Base-by-base conservation (phyloP, 345 rosid genomes). In the Citrus reticulata region DNA sequence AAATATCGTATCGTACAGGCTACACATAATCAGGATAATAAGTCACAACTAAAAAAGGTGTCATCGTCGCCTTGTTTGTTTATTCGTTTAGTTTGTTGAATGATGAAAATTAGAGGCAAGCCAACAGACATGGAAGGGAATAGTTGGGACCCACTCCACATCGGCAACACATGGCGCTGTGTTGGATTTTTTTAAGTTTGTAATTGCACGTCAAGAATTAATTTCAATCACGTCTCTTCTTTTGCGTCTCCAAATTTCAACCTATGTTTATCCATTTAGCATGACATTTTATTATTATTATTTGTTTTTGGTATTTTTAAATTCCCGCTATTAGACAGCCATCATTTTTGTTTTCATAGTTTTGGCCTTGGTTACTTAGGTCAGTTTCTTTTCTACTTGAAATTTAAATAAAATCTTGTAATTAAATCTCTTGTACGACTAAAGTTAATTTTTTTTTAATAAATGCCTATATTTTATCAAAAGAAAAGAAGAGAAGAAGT, bases 121-220 rank as follows among this genome's bases (percentile, higher is more conserved):
- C 78, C 51, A 76, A 72, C 66, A 5, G 59, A 40, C 60, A 67
- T 17, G 68, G 65, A 46, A 60, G 16, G 22, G 58, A 63, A 13
- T 39, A 5, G 73, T 78, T 17, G 76, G 85, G 89, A 3, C 75
- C 79, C 82, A 3, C 57, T 32, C 78, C 84, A 76, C 84, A 79
- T 82, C 83, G 80, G 69, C 25, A 24, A 76, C 78, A 75, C 85
- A 63, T 84, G 84, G 79, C 60, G 70, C 57, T 42, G 30, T 29
- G 67, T 74, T 80, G 79, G 42, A 71, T 66, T 58, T 63, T 46
- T 40, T 40, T 72, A 66, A 54, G 29, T 76, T 60, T 60, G 75
- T 17, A 54, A 17, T 54, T 54, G 58, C 83, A 81, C 77, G 83
- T 68, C 79, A 83, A 79, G 73, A 74, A 42, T 77, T 63, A 77